These are phyloP conservation scores for Thermochaetoides thermophila DNA, from an alignment of 495 filamentous ascomycete species.

Conservation along the genomic window DNA sequence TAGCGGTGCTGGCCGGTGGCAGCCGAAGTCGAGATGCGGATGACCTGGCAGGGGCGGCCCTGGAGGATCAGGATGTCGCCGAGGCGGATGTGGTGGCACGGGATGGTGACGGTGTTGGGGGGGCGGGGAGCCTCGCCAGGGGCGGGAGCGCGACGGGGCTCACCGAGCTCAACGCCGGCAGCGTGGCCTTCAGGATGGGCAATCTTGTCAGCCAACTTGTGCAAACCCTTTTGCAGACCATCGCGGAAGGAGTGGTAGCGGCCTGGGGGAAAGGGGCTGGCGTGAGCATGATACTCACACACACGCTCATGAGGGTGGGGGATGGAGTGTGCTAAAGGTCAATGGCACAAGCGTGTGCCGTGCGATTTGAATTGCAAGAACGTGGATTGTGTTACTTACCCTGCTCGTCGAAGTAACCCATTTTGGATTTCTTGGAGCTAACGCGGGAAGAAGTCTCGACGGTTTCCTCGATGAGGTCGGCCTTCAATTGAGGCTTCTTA, in stretches of 20 bases:
- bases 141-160: constrained; percentile 16
- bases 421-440: constrained; percentile 43
- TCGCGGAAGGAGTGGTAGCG: constrained; percentile 89
- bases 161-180: constrained; percentile 42
- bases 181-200: constrained; percentile 48
- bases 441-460: constrained; percentile 28
- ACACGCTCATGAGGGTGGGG: too few species aligned
- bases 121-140: constrained; percentile 22
- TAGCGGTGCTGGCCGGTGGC: constrained; percentile 99
- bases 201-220: constrained; percentile 70
- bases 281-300: too few species aligned
- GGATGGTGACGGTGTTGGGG: constrained; percentile 90
- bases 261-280: constrained; percentile 40
- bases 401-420: constrained; percentile 99
- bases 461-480: constrained; percentile 26
- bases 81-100: constrained; percentile 97
- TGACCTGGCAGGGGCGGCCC: constrained; percentile 98
- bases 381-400: too few species aligned
- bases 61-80: constrained; percentile 98
- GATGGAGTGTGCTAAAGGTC: too few species aligned
- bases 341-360: too few species aligned
- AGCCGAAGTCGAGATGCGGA: constrained; percentile 95
- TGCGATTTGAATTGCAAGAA: too few species aligned
- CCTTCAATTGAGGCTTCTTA: constrained; percentile 20
- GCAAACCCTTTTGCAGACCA: constrained; percentile 46